Conservation (phyloP, 768 basidiomycete species). For the Agaricus sinodeliciosus region DNA sequence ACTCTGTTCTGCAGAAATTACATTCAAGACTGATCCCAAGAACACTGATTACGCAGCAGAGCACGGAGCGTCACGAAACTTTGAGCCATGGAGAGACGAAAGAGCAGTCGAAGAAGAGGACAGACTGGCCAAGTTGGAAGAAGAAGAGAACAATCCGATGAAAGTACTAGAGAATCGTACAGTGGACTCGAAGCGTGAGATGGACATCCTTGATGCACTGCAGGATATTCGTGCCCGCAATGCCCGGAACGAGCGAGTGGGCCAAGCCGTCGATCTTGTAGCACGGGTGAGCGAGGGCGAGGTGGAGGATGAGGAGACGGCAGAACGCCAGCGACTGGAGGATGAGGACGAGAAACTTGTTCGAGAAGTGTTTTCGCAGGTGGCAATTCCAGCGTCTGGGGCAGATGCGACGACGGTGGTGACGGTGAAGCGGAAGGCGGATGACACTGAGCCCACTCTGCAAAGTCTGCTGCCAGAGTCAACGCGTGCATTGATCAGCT, state of each 20-base stretch:
- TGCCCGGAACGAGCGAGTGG: slow-evolving; percentile 82
- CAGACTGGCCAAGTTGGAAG: slow-evolving; percentile 76
- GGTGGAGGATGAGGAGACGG: slow-evolving; percentile 72
- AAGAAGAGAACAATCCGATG: slow-evolving; percentile 97
- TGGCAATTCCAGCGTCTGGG: slow-evolving; percentile 29
- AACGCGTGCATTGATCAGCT: slow-evolving; percentile 49
- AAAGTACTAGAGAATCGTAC: slow-evolving; percentile 92
- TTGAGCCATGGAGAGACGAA: slow-evolving; percentile 95
- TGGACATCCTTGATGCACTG: slow-evolving; percentile 95
- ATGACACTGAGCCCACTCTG: slow-evolving; percentile 66
- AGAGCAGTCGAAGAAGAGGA: slow-evolving; percentile 76
- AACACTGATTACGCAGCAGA: slow-evolving; percentile 92
- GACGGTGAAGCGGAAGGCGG: slow-evolving; percentile 86
- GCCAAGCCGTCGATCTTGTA: slow-evolving; percentile 63
- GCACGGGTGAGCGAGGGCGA: slow-evolving; percentile 61
- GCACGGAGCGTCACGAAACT: slow-evolving; percentile 96
- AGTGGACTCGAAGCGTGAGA: slow-evolving; percentile 89
- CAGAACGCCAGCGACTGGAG: slow-evolving; percentile 60
- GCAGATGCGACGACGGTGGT: slow-evolving; percentile 29
- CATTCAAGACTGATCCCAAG: slow-evolving; percentile 99
- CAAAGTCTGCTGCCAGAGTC: slow-evolving; percentile 63
- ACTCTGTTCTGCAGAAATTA: slow-evolving; percentile 95
- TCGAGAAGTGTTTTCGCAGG: slow-evolving; percentile 80
- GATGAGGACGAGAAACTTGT: slow-evolving; percentile 92
- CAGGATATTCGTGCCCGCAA: slow-evolving; percentile 88